Evolutionary conservation across 805 yeast genomes (phyloP), one percentile per base, ranked within the genome.

Genomic region (Yarrowia sp.): DNA sequence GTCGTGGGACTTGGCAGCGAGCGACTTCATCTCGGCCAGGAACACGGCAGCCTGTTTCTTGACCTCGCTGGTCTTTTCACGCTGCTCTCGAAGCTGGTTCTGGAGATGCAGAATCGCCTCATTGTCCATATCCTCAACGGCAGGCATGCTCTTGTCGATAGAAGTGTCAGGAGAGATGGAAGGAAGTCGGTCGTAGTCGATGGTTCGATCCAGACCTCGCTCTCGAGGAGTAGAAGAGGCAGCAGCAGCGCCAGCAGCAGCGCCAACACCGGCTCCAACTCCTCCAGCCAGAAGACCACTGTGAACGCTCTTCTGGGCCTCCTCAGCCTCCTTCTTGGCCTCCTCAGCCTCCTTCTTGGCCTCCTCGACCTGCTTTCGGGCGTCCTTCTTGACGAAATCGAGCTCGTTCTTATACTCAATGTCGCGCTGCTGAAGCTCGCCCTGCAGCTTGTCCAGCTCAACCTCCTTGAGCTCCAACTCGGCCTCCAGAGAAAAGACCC

Each of bases 11-110:
- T 70, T 71, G 53, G 73, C 73, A 8, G 81, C 75, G 42, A 80
- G 74, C 1, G 73, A 70, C n/a, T 79, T 74, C 82, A 80, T 78
- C 58, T 81, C 82, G 8, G 70, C 72, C 19, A 80, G 71, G 58
- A 79, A 76, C 38, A 79, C 80, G 0, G 81, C 79, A 8, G 77
- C 72, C 55, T 68, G 59, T 49, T 72, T 72, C 42, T 73, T 64
- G 68, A 70, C 70, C 52, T 63, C 63, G 9, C 53, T 38, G 0
- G 71, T 67, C 48, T 46, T 52, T 26, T 65, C 68, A 9, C 71
- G 67, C 67, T 71, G 72, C 8, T 69, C 70, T 41, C 45, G 32
- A 9, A 65, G 46, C 52, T 53, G 50, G 35, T 22, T 42, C 50
- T 65, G 50, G 5, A 65, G 63, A 7, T 8, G 22, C 41, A 63